Evolutionary conservation across 495 filamentous ascomycete genomes (phyloP).

Genomic region (Sordaria brevicollis): DNA sequence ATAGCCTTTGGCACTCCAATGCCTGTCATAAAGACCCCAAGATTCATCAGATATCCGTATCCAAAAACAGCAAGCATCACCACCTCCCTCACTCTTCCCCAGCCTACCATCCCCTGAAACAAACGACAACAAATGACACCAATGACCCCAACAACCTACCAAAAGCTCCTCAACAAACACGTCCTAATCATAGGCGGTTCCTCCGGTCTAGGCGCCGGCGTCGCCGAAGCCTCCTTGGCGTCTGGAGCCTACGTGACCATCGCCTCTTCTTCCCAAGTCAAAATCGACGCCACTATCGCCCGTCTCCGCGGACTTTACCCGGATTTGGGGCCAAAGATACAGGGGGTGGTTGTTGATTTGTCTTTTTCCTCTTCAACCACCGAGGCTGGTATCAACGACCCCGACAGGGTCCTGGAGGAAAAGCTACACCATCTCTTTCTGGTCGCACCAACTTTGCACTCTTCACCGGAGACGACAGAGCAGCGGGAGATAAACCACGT

Average conservation of each 20-base stretch:
- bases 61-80: too few relatives aligned
- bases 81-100: too few relatives aligned
- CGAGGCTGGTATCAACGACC: not conserved
- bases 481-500: slow-evolving; percentile 46
- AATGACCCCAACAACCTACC: slow-evolving; percentile 17
- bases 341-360: slow-evolving; percentile 43
- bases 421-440: slow-evolving; percentile 37
- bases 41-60: too few relatives aligned
- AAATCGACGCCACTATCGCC: slow-evolving; percentile 28
- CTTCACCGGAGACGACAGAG: not conserved
- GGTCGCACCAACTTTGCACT: slow-evolving; percentile 12
- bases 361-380: slow-evolving; percentile 1
- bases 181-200: slow-evolving; percentile 47
- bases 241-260: slow-evolving; percentile 43
- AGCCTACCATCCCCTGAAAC: not conserved
- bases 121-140: not conserved
- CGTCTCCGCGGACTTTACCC: slow-evolving; percentile 30
- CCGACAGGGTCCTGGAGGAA: slow-evolving; percentile 30
- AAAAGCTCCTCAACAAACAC: slow-evolving; percentile 29
- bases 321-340: slow-evolving; percentile 5
- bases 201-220: slow-evolving; percentile 45
- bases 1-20: too few relatives aligned
- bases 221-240: slow-evolving; percentile 41
- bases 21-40: too few relatives aligned
- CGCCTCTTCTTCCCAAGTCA: slow-evolving; percentile 38